phyloP scores from a whole-genome alignment of 2,329 filamentous ascomycete genomes.

The Clarireedia paspali region DNA sequence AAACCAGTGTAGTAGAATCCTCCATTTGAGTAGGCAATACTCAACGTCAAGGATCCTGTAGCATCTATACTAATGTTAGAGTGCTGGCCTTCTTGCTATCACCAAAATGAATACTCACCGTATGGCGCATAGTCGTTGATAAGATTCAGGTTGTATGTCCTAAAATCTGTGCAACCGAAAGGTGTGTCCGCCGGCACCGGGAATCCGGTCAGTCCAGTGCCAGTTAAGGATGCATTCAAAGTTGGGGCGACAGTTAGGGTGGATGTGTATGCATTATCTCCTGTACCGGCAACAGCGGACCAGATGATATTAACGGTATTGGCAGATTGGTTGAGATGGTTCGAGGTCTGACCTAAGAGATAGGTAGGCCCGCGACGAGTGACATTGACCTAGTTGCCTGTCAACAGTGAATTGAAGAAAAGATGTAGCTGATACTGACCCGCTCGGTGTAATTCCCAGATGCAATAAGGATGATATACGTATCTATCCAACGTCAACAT shows the following conservation, averaged over 20 bases:
- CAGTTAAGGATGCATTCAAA: slow-evolving; percentile 53
- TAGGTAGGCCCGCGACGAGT: slow-evolving; percentile 54
- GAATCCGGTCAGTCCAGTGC: slow-evolving; percentile 53
- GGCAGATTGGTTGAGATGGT: slow-evolving; percentile 17
- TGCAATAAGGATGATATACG: slow-evolving; percentile 50
- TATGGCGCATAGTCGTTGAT: slow-evolving; percentile 48
- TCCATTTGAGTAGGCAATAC: slow-evolving; percentile 54
- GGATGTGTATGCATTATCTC: slow-evolving; percentile 55
- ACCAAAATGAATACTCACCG: slow-evolving; percentile 10
- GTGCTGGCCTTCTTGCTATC: background rate
- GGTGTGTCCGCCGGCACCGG: slow-evolving; percentile 52
- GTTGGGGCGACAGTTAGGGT: slow-evolving; percentile 57
- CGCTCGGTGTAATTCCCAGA: slow-evolving; percentile 52
- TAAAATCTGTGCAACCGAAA: slow-evolving; percentile 55
- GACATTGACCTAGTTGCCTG: slow-evolving; percentile 51
- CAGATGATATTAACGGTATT: slow-evolving; percentile 51
- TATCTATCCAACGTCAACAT: slow-evolving; percentile 9
- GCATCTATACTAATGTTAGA: slow-evolving; percentile 12
- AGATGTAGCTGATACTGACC: slow-evolving; percentile 6
- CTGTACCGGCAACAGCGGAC: slow-evolving; percentile 44
- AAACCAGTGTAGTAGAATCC: slow-evolving; percentile 61
- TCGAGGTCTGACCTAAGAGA: slow-evolving; percentile 44
- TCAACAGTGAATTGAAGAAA: background rate
- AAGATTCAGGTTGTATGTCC: slow-evolving; percentile 61
- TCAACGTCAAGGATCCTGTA: slow-evolving; percentile 53